Base-by-base conservation (phyloP, 768 basidiomycete genomes). In the Tremella mesenterica region DNA sequence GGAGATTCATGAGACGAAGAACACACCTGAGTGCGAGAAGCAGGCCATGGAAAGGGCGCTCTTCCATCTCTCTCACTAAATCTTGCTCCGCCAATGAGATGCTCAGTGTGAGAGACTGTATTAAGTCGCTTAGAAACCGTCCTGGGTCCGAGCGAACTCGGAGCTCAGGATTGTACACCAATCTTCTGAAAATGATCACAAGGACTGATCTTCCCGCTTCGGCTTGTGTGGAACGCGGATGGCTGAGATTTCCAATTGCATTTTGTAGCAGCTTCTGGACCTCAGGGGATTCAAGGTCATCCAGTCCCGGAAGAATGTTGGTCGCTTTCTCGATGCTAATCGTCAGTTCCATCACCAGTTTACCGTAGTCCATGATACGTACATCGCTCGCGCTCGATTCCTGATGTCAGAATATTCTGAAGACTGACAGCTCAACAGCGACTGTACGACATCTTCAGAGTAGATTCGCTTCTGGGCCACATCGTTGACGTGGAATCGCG, bases 381-480 rank as follows among this genome's bases (percentile, higher is more conserved):
- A 73, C 71, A 73, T 63, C 12, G 54, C 41, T 36, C 64, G 50
- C 2, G 72, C 63, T 30, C 57, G 49, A 9, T 30, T 38, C 18
- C 72, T 30, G 6, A 73, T 61, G 48, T 73, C 72, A 0, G 70
- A 60, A 55, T 65, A 73, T 28, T 71, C 64, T 56, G 67, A 67
- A 14, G 56, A 56, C 16, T 71, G 62, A 57, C 72, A 73, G 1
- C 54, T 56, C 5, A 73, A 31, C 16, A 73, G 51, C 21, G n/a
- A n/a, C n/a, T n/a, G n/a, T n/a, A n/a, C n/a, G n/a, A n/a, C n/a
- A n/a, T n/a, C n/a, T n/a, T n/a, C n/a, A n/a, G n/a, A n/a, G n/a
- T n/a, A n/a, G n/a, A n/a, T n/a, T n/a, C n/a, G n/a, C n/a, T n/a
- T n/a, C n/a, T n/a, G n/a, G n/a, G n/a, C n/a, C n/a, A n/a, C n/a